A percentile compares a stretch with the other conserved stretches of the same genome.
Conservation (phyloP, 2,329 filamentous ascomycete species). For the Alternaria brassicae region DNA sequence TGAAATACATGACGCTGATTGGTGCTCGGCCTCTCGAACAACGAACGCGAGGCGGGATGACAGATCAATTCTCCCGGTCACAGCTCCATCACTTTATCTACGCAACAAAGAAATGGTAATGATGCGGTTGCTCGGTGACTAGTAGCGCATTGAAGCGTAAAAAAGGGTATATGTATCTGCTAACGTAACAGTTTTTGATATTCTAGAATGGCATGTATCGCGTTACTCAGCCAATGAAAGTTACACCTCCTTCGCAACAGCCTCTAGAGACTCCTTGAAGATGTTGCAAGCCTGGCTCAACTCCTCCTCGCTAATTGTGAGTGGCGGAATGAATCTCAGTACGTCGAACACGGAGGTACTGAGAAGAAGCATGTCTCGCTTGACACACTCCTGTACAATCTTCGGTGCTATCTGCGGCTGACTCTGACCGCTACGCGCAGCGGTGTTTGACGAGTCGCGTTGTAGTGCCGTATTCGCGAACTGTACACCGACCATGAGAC, state of each 20-base stretch:
- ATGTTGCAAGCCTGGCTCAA: slow-evolving; percentile 33
- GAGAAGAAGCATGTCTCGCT: slow-evolving; percentile 39
- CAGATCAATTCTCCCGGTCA: neutral
- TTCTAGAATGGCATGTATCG: neutral
- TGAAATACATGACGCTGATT: neutral
- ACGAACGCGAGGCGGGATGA: slow-evolving; percentile 2
- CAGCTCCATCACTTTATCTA: neutral
- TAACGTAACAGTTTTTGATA: neutral
- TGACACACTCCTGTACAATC: slow-evolving; percentile 38
- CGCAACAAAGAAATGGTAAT: neutral
- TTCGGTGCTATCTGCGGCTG: slow-evolving; percentile 37
- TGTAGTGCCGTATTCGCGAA: slow-evolving; percentile 30
- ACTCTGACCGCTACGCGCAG: slow-evolving; percentile 23
- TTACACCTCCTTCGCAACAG: slow-evolving; percentile 35
- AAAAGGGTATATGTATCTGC: slow-evolving; percentile 1
- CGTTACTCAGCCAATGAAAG: neutral
- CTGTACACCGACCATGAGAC: slow-evolving; percentile 40
- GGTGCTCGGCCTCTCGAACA: neutral
- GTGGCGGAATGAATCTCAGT: slow-evolving; percentile 37
- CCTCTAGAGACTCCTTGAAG: slow-evolving; percentile 37
- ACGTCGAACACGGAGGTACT: slow-evolving; percentile 43
- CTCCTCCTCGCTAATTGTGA: slow-evolving; percentile 39
- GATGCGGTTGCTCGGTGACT: neutral
- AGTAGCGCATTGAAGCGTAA: neutral
- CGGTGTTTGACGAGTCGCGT: slow-evolving; percentile 29